A percentile compares a stretch with the other conserved stretches of the same genome.
These are phyloP conservation scores for Corniculantispora saksenae DNA, from an alignment of 2,329 filamentous ascomycete genomes.

Conservation along the genomic window DNA sequence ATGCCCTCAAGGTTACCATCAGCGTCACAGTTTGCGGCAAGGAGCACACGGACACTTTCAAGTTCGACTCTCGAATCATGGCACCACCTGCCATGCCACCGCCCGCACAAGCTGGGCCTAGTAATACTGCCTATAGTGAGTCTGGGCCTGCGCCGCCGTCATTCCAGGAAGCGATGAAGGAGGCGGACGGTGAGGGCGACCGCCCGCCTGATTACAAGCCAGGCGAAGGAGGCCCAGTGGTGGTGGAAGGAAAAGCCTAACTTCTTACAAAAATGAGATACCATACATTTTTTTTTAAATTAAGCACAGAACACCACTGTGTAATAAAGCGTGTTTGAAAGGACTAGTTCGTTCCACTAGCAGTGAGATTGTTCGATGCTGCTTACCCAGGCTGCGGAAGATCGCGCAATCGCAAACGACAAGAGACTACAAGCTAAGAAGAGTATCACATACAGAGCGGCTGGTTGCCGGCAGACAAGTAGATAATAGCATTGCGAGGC, in stretches of 20 bases:
- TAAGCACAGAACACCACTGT: too few species aligned
- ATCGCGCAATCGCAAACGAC: too few species aligned
- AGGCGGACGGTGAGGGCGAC: neutral
- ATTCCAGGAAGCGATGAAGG: neutral
- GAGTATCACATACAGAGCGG: too few species aligned
- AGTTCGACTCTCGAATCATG: constrained; percentile 1
- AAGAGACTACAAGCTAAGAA: too few species aligned
- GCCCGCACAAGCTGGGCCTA: neutral
- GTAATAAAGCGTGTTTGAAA: too few species aligned
- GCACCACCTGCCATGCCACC: neutral
- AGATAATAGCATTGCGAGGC: too few species aligned
- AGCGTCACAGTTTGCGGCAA: constrained; percentile 7
- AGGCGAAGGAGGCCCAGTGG: neutral
- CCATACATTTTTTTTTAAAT: too few species aligned
- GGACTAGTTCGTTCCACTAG: too few species aligned
- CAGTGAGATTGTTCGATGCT: too few species aligned
- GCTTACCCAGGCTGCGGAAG: too few species aligned
- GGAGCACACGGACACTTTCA: neutral
- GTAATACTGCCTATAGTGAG: neutral
- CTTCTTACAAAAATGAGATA: neutral
- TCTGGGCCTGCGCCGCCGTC: neutral
- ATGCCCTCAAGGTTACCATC: neutral
- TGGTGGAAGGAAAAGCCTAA: neutral
- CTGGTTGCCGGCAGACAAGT: too few species aligned
- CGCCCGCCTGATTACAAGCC: neutral